phyloP scores from a whole-genome alignment of 2,329 filamentous ascomycete species.

The Colletotrichum navitas region DNA sequence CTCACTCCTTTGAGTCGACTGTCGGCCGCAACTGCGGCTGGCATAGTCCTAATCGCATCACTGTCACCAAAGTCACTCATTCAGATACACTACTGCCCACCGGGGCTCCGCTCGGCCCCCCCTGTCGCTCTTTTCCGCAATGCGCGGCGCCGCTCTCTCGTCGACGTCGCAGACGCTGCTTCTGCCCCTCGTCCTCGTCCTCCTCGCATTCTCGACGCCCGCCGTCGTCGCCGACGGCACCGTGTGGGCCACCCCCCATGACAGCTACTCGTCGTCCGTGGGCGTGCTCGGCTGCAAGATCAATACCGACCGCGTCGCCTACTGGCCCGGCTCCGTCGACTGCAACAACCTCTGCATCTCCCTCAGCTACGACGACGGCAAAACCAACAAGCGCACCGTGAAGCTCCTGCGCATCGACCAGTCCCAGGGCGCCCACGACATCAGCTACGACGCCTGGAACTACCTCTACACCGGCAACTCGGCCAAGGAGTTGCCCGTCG shows the following conservation, averaged over 20 bases:
- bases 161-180: slow-evolving; percentile 21
- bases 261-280: slow-evolving; percentile 61
- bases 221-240: slow-evolving; percentile 29
- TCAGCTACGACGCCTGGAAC: slow-evolving; percentile 67
- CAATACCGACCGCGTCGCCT: slow-evolving; percentile 65
- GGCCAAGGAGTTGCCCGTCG: slow-evolving; percentile 59
- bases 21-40: slow-evolving; percentile 40
- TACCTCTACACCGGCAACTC: slow-evolving; percentile 60
- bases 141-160: slow-evolving; percentile 34
- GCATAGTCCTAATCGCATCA: slow-evolving; percentile 25
- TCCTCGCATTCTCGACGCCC: not conserved
- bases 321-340: slow-evolving; percentile 61
- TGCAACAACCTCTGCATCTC: slow-evolving; percentile 62
- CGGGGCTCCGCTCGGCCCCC: not conserved
- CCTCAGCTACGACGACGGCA: slow-evolving; percentile 43
- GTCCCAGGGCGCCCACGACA: slow-evolving; percentile 59
- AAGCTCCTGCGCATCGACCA: slow-evolving; percentile 47
- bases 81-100: not conserved
- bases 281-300: slow-evolving; percentile 66
- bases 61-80: slow-evolving; percentile 22
- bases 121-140: slow-evolving; percentile 27
- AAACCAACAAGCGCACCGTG: slow-evolving; percentile 44
- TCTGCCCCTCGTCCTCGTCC: not conserved
- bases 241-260: slow-evolving; percentile 59
- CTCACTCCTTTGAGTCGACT: slow-evolving; percentile 33